A percentile compares a stretch with the other conserved stretches of the same genome.
Evolutionary conservation across 768 basidiomycete species (phyloP).

Genomic region (Tulasnella sp.): DNA sequence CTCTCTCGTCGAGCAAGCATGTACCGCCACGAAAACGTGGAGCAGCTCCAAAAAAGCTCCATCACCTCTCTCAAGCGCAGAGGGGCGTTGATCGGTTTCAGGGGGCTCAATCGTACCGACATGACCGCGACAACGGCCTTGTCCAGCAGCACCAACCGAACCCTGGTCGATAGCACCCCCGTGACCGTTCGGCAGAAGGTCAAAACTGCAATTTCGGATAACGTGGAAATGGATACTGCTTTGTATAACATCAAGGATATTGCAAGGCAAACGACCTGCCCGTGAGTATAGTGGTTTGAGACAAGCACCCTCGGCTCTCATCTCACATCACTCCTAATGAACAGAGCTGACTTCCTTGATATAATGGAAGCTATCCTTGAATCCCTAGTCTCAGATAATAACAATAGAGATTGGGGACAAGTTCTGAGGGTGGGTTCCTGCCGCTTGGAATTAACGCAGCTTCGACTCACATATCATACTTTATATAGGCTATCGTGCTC

Average conservation of each 20-base stretch:
- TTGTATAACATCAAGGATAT: slow-evolving; percentile 19
- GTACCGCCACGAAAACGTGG: background rate
- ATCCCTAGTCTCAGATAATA: slow-evolving; percentile 7
- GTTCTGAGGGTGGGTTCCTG: slow-evolving; percentile 11
- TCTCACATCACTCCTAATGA: background rate
- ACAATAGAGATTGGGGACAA: slow-evolving; percentile 15
- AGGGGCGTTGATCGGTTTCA: slow-evolving; percentile 3
- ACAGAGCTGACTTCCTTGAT: slow-evolving; percentile 18
- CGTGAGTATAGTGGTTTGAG: slow-evolving; percentile 2
- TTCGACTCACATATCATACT: background rate
- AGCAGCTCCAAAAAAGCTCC: background rate
- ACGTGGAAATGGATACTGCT: background rate
- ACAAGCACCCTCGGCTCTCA: background rate
- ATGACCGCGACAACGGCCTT: background rate
- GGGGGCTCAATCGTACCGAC: background rate
- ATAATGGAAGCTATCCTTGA: slow-evolving; percentile 24
- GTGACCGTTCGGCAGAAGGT: slow-evolving; percentile 6
- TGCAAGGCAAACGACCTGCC: slow-evolving; percentile 18
- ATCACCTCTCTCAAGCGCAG: background rate
- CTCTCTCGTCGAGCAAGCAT: background rate
- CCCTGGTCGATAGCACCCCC: background rate
- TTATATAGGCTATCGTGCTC: slow-evolving; percentile 15
- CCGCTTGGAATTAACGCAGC: background rate
- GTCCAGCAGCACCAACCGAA: background rate
- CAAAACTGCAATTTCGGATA: slow-evolving; percentile 11